Base-by-base conservation (phyloP, 805 yeast genomes). In the Lachancea dasiensis region DNA sequence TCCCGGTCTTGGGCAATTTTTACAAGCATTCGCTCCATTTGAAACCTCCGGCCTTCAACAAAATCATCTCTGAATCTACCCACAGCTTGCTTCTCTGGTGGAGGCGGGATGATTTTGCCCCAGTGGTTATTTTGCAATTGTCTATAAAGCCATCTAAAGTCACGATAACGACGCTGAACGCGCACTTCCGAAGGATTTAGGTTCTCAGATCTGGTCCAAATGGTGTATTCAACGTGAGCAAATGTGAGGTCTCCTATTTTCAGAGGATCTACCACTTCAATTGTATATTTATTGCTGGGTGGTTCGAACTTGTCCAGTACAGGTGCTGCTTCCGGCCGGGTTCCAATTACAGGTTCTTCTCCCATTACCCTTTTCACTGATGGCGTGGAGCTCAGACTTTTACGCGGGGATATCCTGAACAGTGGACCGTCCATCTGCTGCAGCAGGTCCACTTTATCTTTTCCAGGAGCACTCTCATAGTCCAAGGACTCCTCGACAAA, bases 131-230 rank as follows among this genome's bases (percentile, higher is more conserved):
- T 74, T 52, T 83, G 84, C 18, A 92, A 66, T 50, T 89, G 95
- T 47, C 85, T 86, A 59, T 87, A 90, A 9, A 92, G 68, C 97
- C 97, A 90, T 44, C 95, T 67, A 61, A 92, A 90, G 60, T 92
- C 98, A 37, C 80, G 76, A 60, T 90, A 92, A 47, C 98, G 72
- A 56, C 98, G 70, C 4, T 86, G 74, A 0, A 89, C 97, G 8
- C 69, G 63, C 0, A 70, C 63, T 33, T 72, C 77, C 7, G 63
- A 54, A n/a, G 56, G 45, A 15, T 56, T 49, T 32, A 65, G 54
- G 18, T 47, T 27, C 31, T 60, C 50, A 6, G 85, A 72, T 34
- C 61, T 70, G 11, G 94, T 77, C 23, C 72, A 73, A 16, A 92
- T 85, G 2, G 82, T 74, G 60, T 90, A 92, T 5, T 84, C 95